Evolutionary conservation across 768 basidiomycete genomes (phyloP).

Genomic region (Tulasnella sp.): DNA sequence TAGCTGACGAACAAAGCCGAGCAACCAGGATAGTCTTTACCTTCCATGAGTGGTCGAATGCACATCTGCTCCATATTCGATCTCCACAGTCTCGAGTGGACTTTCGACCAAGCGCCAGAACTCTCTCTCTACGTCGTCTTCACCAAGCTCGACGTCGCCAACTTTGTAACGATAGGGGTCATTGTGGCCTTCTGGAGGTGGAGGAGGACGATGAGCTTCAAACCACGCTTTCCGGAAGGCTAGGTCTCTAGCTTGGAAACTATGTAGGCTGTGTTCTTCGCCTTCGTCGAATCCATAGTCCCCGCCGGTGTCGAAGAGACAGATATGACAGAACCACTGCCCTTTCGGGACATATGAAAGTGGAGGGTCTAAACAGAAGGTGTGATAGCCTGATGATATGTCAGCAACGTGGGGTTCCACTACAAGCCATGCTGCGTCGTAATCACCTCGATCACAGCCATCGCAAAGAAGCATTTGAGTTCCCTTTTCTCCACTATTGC

Average conservation of each 20-base stretch:
- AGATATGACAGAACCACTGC: constrained; percentile 94
- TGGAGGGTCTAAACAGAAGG: constrained; percentile 93
- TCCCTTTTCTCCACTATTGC: constrained; percentile 80
- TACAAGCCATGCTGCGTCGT: constrained; percentile 28
- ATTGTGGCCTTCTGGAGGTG: constrained; percentile 33
- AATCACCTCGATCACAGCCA: constrained; percentile 73
- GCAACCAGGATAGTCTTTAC: constrained; percentile 42
- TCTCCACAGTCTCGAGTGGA: constrained; percentile 85
- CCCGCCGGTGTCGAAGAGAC: constrained; percentile 84
- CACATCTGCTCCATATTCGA: constrained; percentile 99
- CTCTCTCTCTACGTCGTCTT: constrained; percentile 88
- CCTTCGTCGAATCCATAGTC: constrained; percentile 99
- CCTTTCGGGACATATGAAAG: constrained; percentile 80
- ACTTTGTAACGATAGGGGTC: constrained; percentile 54
- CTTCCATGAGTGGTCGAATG: constrained; percentile 97
- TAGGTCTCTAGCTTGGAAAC: constrained; percentile 84
- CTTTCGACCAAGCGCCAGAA: constrained; percentile 97
- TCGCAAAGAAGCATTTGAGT: constrained; percentile 91
- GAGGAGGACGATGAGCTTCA: constrained; percentile 60
- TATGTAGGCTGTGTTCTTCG: constrained; percentile 87
- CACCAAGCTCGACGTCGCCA: constrained; percentile 58
- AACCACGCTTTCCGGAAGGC: constrained; percentile 92
- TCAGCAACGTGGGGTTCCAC: constrained; percentile 18
- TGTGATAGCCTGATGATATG: constrained; percentile 74
- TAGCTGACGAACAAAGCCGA: constrained; percentile 11